phyloP scores from a whole-genome alignment of 2,329 filamentous ascomycete species.

The Akanthomyces uredinophilus region DNA sequence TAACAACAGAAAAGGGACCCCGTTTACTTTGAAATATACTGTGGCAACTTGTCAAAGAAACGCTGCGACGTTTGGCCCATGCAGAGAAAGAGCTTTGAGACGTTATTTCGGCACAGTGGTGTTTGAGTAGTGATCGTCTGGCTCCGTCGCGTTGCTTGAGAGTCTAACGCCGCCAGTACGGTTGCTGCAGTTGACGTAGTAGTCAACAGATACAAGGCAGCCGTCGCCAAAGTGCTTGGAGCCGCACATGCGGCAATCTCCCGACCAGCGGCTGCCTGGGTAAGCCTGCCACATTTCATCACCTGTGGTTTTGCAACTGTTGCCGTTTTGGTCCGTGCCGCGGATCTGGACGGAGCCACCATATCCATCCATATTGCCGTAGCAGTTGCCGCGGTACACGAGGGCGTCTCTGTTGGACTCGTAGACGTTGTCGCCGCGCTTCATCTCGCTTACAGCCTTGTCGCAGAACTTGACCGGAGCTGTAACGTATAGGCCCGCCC shows the following conservation, averaged over 20 bases:
- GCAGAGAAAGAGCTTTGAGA: too few relatives aligned
- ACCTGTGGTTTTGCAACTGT: background rate
- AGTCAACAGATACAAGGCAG: background rate
- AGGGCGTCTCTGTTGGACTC: background rate
- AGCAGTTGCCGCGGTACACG: background rate
- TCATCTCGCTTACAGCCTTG: background rate
- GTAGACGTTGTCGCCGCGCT: background rate
- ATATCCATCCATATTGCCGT: background rate
- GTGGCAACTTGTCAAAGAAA: too few relatives aligned
- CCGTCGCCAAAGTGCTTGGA: background rate
- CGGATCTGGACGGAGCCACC: background rate
- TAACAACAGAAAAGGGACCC: too few relatives aligned
- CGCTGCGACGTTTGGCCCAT: too few relatives aligned
- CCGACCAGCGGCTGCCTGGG: background rate
- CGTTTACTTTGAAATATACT: too few relatives aligned
- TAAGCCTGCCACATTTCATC: background rate
- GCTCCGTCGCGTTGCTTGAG: too few relatives aligned
- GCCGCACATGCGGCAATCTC: background rate
- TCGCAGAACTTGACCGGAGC: background rate
- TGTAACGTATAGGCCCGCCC: background rate
- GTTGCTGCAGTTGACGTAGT: background rate
- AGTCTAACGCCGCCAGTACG: too few relatives aligned
- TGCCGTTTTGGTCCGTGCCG: background rate
- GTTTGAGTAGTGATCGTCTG: too few relatives aligned
- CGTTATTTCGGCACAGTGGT: too few relatives aligned